Evolutionary conservation across 768 basidiomycete genomes (phyloP).

Genomic region (Pleurotus giganteus): DNA sequence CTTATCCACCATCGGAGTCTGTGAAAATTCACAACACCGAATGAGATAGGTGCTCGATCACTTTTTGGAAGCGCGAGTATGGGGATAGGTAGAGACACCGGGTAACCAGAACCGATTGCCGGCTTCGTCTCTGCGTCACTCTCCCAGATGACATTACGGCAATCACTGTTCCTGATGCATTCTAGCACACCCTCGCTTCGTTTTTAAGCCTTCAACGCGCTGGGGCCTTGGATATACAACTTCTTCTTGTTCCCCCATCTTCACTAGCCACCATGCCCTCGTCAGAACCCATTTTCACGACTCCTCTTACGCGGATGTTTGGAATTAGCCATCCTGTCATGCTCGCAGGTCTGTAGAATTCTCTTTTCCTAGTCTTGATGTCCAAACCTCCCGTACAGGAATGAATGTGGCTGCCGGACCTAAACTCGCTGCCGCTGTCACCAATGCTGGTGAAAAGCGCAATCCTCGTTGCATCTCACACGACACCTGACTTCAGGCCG

Average conservation of each 20-base stretch:
- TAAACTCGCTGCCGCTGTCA: conserved; percentile 83
- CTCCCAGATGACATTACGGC: background rate
- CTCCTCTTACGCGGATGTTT: conserved; percentile 75
- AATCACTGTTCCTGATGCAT: background rate
- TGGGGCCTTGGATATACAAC: background rate
- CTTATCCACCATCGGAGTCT: too few relatives aligned
- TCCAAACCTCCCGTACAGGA: conserved; percentile 28
- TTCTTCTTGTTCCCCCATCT: conserved; percentile 10
- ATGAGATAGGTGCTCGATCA: too few relatives aligned
- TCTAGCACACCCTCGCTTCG: background rate
- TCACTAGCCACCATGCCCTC: conserved; percentile 52
- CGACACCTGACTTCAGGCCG: background rate
- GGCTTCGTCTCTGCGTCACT: background rate
- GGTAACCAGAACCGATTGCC: background rate
- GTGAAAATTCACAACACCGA: too few relatives aligned
- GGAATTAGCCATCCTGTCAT: conserved; percentile 81
- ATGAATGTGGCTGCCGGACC: conserved; percentile 91
- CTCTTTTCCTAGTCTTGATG: background rate
- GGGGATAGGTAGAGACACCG: too few relatives aligned
- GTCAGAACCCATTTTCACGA: conserved; percentile 62
- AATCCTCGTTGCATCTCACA: background rate
- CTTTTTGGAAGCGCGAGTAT: too few relatives aligned
- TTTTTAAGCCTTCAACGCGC: background rate
- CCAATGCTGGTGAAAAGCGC: conserved; percentile 64
- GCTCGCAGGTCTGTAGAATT: conserved; percentile 57